phyloP scores from a whole-genome alignment of 805 yeast genomes.

The Yamadazyma takamatsuzukensis region DNA sequence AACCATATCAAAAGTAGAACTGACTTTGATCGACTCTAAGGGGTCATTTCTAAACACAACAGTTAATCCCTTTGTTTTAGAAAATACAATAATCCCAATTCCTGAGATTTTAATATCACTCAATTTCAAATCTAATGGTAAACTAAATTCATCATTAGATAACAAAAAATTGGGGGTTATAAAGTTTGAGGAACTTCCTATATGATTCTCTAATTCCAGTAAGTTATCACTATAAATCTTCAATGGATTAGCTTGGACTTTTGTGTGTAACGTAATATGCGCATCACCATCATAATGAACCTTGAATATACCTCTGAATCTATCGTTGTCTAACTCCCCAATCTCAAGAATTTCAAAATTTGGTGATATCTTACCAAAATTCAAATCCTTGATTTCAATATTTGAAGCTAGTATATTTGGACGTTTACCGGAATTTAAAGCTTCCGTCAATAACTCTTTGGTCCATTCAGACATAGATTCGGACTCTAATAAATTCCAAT shows the following conservation, averaged over 20 bases:
- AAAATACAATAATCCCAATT: conserved; percentile 80
- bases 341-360: conserved; percentile 74
- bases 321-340: conserved; percentile 73
- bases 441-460: conserved; percentile 61
- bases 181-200: conserved; percentile 36
- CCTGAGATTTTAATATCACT: conserved; percentile 72
- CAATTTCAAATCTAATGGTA: conserved; percentile 74
- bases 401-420: conserved; percentile 70
- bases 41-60: conserved; percentile 89
- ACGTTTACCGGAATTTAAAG: conserved; percentile 68
- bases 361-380: conserved; percentile 74
- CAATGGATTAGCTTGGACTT: conserved; percentile 81
- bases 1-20: conserved; percentile 82
- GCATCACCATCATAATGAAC: conserved; percentile 75
- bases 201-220: conserved; percentile 28
- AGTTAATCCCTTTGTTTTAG: conserved; percentile 78
- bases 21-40: conserved; percentile 73
- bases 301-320: conserved; percentile 80
- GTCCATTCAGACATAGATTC: conserved; percentile 62
- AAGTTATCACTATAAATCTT: conserved; percentile 56
- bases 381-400: conserved; percentile 62
- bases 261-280: conserved; percentile 67
- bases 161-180: conserved; percentile 64
- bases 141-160: conserved; percentile 64
- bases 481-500: conserved; percentile 72